Percentiles rank a stretch among this genome's conserved stretches.
Conservation (phyloP, 805 yeast genomes). For the Yarrowia sp. region DNA sequence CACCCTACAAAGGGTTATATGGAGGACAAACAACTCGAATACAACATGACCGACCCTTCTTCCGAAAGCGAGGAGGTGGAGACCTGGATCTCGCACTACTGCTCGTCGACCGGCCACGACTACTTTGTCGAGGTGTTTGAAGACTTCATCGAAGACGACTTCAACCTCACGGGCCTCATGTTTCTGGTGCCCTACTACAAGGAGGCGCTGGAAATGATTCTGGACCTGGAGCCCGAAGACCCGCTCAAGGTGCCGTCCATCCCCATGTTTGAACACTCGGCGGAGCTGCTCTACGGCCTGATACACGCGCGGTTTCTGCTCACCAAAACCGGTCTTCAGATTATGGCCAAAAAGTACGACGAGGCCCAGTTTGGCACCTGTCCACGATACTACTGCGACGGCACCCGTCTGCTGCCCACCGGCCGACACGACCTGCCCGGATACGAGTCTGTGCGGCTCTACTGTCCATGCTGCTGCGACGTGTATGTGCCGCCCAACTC, state of each 20-base stretch:
- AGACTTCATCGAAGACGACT: conserved; percentile 94
- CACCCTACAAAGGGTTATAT: background rate
- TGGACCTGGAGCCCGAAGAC: conserved; percentile 70
- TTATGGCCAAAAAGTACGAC: conserved; percentile 86
- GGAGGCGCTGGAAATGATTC: conserved; percentile 84
- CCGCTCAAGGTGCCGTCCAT: conserved; percentile 61
- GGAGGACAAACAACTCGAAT: conserved; percentile 14
- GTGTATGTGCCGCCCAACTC: conserved; percentile 82
- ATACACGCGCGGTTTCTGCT: conserved; percentile 90
- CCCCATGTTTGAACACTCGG: conserved; percentile 80
- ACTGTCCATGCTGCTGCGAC: conserved; percentile 93
- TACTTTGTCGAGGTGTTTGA: conserved; percentile 88
- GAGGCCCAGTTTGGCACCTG: conserved; percentile 86
- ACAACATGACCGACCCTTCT: conserved; percentile 26
- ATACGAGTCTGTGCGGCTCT: conserved; percentile 83
- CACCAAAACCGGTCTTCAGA: conserved; percentile 82
- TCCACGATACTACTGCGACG: conserved; percentile 84
- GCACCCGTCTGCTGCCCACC: conserved; percentile 84
- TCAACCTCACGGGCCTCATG: conserved; percentile 86
- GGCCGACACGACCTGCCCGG: conserved; percentile 92
- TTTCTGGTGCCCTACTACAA: conserved; percentile 84
- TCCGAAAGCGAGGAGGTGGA: conserved; percentile 46
- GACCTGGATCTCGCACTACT: conserved; percentile 80
- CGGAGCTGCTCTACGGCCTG: conserved; percentile 87
- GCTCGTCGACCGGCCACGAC: conserved; percentile 77